Evolutionary conservation across 345 rosid species (phyloP), one percentile per base, ranked within the genome.

Genomic region (Dovyalis caffra): DNA sequence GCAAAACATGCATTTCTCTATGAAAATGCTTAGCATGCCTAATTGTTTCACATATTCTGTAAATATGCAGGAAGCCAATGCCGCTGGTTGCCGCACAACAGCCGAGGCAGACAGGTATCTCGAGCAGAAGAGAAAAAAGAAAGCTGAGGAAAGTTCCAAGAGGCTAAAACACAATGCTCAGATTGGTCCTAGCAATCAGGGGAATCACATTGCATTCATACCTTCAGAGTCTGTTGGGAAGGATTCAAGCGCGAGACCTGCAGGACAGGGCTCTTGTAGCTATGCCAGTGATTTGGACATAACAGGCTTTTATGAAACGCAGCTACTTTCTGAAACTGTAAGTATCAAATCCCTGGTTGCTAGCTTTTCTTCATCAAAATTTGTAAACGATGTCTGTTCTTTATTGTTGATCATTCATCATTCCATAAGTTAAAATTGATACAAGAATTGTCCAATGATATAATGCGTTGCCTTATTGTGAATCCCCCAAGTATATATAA

Each of bases 31-130:
- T 6, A 37, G 28, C 15, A 45, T 28, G 57, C 67, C 58, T 70
- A 37, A 53, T 34, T 61, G 12, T 68, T 26, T 6, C 15, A 34
- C 79, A n/a, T 16, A 18, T 68, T 21, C 51, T 78, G 31, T 57
- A 63, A 64, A 33, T 70, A 56, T 79, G 69, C 89, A 96, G 99
- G 98, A 93, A 72, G 98, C 99, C 40, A 92, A 85, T 73, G 80
- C 87, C 56, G 97, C 98, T 75, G 98, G 98, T 75, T 96, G 98
- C 73, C 89, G 91, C 16, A 85, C 97, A 29, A 77, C 95, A 35
- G 89, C 89, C 32, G 98, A 93, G 85, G 97, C 97, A 40, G 97
- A 93, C 73, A 83, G 86, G 68, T 89, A 88, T 66, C 73, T 88
- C 23, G 93, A 86, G 73, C 86, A 73, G 60, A 92, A 92, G 68